phyloP scores from a whole-genome alignment of 305 asterid species.

The Fraxinus baroniana region DNA sequence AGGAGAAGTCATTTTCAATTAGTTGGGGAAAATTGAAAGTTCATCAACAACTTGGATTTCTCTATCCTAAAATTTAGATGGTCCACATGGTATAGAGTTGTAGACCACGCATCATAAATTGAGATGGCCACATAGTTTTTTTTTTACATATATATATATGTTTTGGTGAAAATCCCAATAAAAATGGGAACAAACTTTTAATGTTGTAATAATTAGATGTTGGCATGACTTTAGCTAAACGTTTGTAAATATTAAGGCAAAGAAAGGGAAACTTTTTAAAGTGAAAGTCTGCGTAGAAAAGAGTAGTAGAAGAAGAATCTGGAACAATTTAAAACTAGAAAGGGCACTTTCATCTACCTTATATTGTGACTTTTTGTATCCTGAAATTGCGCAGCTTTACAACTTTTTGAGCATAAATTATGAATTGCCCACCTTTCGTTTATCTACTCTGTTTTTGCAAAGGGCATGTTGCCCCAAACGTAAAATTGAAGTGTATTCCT shows the following conservation, averaged over 20 bases:
- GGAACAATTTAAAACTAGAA: slow-evolving; percentile 5
- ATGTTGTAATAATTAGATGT: slow-evolving; percentile 28
- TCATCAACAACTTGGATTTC: slow-evolving; percentile 26
- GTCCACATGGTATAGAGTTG: slow-evolving; percentile 32
- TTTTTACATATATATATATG: not conserved
- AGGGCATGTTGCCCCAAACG: not conserved
- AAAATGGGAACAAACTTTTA: slow-evolving; percentile 22
- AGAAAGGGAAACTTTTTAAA: slow-evolving; percentile 22
- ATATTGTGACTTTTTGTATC: slow-evolving; percentile 18
- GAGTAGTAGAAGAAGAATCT: slow-evolving; percentile 11
- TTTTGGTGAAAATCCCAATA: slow-evolving; percentile 48
- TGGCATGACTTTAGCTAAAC: slow-evolving; percentile 52
- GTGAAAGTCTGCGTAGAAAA: slow-evolving; percentile 26
- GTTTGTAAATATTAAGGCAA: slow-evolving; percentile 36
- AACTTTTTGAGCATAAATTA: too few relatives aligned
- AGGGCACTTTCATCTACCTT: slow-evolving; percentile 16
- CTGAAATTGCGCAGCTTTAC: slow-evolving; percentile 52
- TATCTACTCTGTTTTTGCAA: not conserved
- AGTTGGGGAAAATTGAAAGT: slow-evolving; percentile 31
- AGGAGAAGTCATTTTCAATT: slow-evolving; percentile 37
- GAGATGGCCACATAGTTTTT: slow-evolving; percentile 9
- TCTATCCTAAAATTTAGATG: slow-evolving; percentile 23
- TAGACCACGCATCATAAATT: slow-evolving; percentile 45
- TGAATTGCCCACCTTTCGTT: not conserved
- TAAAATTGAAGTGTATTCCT: not conserved